Base-by-base conservation (phyloP, 495 filamentous ascomycete species). In the Aspergillus carlsbadensis region DNA sequence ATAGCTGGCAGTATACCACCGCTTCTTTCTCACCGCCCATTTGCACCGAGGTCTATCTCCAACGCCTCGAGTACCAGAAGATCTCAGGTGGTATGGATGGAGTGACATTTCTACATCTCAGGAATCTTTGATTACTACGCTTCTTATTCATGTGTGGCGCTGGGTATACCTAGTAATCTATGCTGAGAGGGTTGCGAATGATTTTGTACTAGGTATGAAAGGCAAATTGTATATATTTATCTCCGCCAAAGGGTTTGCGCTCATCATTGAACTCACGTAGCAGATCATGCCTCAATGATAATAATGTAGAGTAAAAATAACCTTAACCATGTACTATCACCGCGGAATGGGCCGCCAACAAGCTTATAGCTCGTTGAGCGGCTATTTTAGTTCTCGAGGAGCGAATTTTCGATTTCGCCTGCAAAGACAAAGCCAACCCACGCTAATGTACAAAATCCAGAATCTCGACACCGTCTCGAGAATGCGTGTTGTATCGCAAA, bases 381-480 rank as follows among this genome's bases (percentile, higher is more conserved):
- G 46, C 20, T 50, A 31, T 21, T 36, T 62, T 56, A 40, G 58
- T 54, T 58, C 57, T 52, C n/a, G 60, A 46, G 58, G 58, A 40
- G 47, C 45, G 13, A 56, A 49, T 48, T n/a, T n/a, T n/a, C n/a
- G n/a, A 52, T 35, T 44, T 44, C 46, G 52, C 58, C 22, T 42
- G 56, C 55, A 41, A 57, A 48, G 41, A 55, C 37, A 60, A 60
- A 63, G 47, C 53, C 51, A 58, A 61, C 62, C 64, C 52, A 63
- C 60, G 70, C 69, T 77, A 77, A 73, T 74, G 70, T 77, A 77
- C 72, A 77, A 66, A 64, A 63, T 60, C 47, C 42, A 52, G 34
- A 59, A 36, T 43, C 53, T 60, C 54, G 44, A 57, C 51, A 40
- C 58, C 52, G 35, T 55, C 41, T 54, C 46, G 52, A 60, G 56